phyloP scores from a whole-genome alignment of 2,329 filamentous ascomycete species.

The Aspergillus fijiensis region DNA sequence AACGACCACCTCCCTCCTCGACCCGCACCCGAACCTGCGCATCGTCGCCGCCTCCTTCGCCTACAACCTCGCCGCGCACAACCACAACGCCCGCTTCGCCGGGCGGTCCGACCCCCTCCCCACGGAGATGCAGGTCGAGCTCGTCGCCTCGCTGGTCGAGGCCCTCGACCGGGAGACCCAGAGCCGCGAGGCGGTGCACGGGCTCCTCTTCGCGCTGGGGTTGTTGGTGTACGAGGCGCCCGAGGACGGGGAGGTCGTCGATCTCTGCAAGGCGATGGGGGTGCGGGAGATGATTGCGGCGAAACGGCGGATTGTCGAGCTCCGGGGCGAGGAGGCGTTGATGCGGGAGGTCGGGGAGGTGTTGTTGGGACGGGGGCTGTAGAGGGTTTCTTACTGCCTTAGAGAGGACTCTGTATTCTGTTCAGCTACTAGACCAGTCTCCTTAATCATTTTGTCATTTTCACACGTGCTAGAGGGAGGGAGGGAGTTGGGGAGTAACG shows the following conservation, averaged over 20 bases:
- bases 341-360: conserved; percentile 53
- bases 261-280: conserved; percentile 76
- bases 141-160: conserved; percentile 78
- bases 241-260: conserved; percentile 71
- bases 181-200: conserved; percentile 68
- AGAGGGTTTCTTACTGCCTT: not conserved
- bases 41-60: conserved; percentile 79
- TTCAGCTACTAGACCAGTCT: no score
- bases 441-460: no score
- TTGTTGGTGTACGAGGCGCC: conserved; percentile 71
- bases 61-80: conserved; percentile 75
- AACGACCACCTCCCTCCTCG: conserved; percentile 74
- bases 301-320: conserved; percentile 47
- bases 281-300: conserved; percentile 61
- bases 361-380: conserved; percentile 43
- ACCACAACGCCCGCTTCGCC: conserved; percentile 64
- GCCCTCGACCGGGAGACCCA: conserved; percentile 59
- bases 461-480: no score
- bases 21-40: conserved; percentile 72
- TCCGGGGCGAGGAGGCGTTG: conserved; percentile 50
- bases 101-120: conserved; percentile 59
- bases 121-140: conserved; percentile 73
- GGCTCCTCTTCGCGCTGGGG: conserved; percentile 73
- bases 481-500: no score
- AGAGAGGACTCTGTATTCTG: no score